Evolutionary conservation across 345 rosid genomes (phyloP).

Genomic region (Pistacia integerrima): DNA sequence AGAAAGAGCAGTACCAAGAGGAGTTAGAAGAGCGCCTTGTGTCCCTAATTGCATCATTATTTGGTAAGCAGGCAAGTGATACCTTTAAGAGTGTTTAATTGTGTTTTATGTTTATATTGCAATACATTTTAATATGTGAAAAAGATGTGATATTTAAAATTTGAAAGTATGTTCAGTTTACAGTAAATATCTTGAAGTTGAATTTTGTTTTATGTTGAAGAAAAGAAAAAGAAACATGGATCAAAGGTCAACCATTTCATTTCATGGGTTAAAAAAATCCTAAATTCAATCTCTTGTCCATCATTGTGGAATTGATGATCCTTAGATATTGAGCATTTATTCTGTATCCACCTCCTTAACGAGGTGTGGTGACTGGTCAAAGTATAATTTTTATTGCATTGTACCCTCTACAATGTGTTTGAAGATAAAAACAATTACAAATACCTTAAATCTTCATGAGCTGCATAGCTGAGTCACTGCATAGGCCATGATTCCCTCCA

Average conservation of each 20-base stretch:
- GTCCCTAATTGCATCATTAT: conserved; percentile 81
- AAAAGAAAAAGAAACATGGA: background rate
- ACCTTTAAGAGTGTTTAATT: conserved; percentile 14
- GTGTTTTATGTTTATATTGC: background rate
- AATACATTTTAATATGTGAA: background rate
- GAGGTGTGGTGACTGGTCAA: too few relatives aligned
- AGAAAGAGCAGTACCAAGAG: conserved; percentile 82
- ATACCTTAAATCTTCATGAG: background rate
- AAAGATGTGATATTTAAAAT: too few relatives aligned
- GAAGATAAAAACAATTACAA: background rate
- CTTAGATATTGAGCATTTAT: background rate
- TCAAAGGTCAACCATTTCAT: background rate
- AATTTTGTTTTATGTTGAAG: background rate
- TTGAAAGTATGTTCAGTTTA: too few relatives aligned
- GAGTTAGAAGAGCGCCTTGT: conserved; percentile 87
- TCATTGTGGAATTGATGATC: background rate
- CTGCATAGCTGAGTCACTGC: background rate
- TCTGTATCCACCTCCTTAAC: background rate
- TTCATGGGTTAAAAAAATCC: background rate
- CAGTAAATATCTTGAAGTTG: too few relatives aligned
- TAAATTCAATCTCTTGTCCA: background rate
- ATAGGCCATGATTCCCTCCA: background rate
- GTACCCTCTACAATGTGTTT: background rate
- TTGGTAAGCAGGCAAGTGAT: conserved; percentile 75
- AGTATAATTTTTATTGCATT: too few relatives aligned